Evolutionary conservation across 495 filamentous ascomycete genomes (phyloP), one percentile per base, ranked within the genome.

Genomic region (Aspergillus campestris): DNA sequence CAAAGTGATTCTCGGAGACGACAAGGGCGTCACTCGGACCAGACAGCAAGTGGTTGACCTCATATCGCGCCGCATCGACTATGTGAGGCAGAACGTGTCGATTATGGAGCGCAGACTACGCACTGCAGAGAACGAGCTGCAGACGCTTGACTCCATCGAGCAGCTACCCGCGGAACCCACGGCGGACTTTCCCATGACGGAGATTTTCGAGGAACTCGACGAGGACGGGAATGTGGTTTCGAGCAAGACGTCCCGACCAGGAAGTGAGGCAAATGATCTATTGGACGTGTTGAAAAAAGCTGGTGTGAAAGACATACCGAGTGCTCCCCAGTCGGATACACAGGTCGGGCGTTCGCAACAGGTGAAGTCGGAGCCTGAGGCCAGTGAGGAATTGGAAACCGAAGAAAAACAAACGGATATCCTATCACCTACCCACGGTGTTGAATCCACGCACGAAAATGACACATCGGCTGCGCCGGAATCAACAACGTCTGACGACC

Each of bases 161-260:
- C 57, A 57, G 18, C 34, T 47, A n/a, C 48, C 60, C 7, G n/a
- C 28, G 0, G 56, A 58, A 32, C 40, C 44, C 7, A 54, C 48
- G 7, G 42, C 53, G 8, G 64, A 82, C 47, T 60, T 89, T 37
- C 84, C 88, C 3, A 73, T 95, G 42, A 86, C 80, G 14, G 91
- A 96, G 42, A 96, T 98, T 48, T 65, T 81, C 34, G 91, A 98
- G 62, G 83, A 95, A 65, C 69, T 98, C 37, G 92, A 98, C 60
- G 91, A 95, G 13, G 82, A 95, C 12, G 92, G 80, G 12, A 91
- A 95, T 55, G 74, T 97, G 8, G 67, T 95, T 29, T 82, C 77
- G 0, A 81, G 67, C 43, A 72, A 70, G 27, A 67, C 79, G 7
- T 78, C 79, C 8, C 75, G 59, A 1, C 79, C 86, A 0, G 79